Conservation (phyloP, 345 rosid genomes). For the Iberis pinnata region DNA sequence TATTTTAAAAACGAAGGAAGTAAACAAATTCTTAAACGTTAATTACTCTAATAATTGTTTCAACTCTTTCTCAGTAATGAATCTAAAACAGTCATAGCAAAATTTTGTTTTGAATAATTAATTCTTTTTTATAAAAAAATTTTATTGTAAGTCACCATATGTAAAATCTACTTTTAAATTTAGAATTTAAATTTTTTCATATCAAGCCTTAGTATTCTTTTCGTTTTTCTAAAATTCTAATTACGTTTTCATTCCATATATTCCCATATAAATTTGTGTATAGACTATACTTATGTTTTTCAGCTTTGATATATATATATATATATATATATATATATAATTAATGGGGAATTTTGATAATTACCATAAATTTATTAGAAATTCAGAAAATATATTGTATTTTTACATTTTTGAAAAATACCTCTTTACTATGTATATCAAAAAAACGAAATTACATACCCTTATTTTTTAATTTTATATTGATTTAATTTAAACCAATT, state of each 20-base stretch:
- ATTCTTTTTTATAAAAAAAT: not conserved
- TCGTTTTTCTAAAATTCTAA: not conserved
- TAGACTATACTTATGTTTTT: not conserved
- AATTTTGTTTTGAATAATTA: not conserved
- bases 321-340: too few species aligned
- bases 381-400: too few species aligned
- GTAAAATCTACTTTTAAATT: not conserved
- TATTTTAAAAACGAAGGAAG: too few species aligned
- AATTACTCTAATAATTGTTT: not conserved
- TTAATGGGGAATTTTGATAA: too few species aligned
- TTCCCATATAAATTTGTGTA: not conserved
- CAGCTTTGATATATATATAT: not conserved
- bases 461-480: too few species aligned
- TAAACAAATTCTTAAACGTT: not conserved
- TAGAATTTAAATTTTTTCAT: too few species aligned
- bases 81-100: not conserved
- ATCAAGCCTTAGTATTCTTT: not conserved
- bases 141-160: not conserved
- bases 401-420: too few species aligned
- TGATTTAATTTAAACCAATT: too few species aligned
- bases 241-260: not conserved
- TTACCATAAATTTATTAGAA: too few species aligned
- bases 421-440: too few species aligned
- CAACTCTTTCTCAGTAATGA: not conserved
- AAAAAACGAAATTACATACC: too few species aligned